Evolutionary conservation across 805 yeast genomes (phyloP).

Genomic region (Priceomyces castillae): DNA sequence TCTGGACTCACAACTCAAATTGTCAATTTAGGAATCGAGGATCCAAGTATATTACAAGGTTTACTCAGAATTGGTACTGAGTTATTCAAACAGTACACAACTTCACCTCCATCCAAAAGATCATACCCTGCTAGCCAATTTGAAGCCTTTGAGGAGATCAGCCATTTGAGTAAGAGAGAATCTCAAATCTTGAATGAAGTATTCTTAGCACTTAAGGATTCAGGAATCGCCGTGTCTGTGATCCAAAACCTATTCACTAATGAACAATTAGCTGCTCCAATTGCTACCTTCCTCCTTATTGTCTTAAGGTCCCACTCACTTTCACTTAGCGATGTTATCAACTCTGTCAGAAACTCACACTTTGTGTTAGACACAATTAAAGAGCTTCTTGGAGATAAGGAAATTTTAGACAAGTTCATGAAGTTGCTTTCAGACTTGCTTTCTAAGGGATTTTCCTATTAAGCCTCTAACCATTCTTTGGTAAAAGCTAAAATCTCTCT

Average conservation of each 20-base stretch:
- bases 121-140: not conserved
- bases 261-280: constrained; percentile 26
- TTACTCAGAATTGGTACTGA: constrained; percentile 21
- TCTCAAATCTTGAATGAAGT: constrained; percentile 16
- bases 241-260: constrained; percentile 23
- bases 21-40: constrained; percentile 19
- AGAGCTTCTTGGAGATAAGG: constrained; percentile 20
- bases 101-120: not conserved
- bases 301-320: constrained; percentile 24
- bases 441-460: constrained; percentile 13
- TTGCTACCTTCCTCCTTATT: constrained; percentile 22
- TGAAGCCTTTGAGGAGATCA: not conserved
- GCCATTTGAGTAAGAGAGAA: constrained; percentile 17
- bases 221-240: constrained; percentile 24
- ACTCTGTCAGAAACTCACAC: constrained; percentile 20
- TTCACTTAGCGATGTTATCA: constrained; percentile 17
- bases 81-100: constrained; percentile 13
- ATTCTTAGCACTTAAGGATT: constrained; percentile 20
- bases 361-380: constrained; percentile 14
- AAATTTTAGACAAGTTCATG: constrained; percentile 17
- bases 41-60: constrained; percentile 26
- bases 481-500: constrained; percentile 1
- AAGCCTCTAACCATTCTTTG: constrained; percentile 14
- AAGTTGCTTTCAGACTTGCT: constrained; percentile 16
- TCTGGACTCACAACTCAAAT: constrained; percentile 25